Conservation (phyloP, 2,329 filamentous ascomycete genomes). For the Aspergillus viridinutans region DNA sequence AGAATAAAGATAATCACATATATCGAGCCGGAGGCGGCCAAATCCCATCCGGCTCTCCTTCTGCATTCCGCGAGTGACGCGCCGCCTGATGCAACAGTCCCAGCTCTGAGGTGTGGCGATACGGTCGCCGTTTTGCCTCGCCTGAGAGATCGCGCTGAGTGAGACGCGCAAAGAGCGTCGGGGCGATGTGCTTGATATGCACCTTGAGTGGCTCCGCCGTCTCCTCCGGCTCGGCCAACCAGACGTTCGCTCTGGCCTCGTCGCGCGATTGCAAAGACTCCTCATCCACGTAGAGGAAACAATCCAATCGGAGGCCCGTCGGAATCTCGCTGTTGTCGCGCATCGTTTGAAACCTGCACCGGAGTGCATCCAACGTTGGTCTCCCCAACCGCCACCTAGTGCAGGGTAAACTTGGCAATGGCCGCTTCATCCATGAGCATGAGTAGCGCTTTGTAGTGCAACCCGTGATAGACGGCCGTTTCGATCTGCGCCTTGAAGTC, state of each 20-base stretch:
- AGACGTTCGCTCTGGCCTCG: no score
- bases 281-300: no score
- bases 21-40: conserved; percentile 10
- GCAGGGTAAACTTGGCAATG: no score
- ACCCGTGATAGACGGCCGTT: conserved; percentile 8
- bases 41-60: conserved; percentile 4
- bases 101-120: conserved; percentile 18
- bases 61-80: conserved; percentile 3
- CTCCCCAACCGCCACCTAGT: no score
- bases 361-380: no score
- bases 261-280: no score
- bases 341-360: no score
- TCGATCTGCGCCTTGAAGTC: conserved; percentile 1
- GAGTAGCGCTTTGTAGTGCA: conserved; percentile 4
- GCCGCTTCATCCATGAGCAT: no score
- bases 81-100: conserved; percentile 11
- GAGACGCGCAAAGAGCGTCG: conserved; percentile 14
- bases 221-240: no score
- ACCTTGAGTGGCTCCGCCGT: conserved; percentile 11
- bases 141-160: conserved; percentile 13
- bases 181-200: conserved; percentile 16
- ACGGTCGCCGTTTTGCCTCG: conserved; percentile 14
- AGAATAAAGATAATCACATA: neutral
- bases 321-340: no score
- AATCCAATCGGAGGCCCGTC: no score